phyloP scores from a whole-genome alignment of 2,329 filamentous ascomycete species.

The Colletotrichum destructivum region DNA sequence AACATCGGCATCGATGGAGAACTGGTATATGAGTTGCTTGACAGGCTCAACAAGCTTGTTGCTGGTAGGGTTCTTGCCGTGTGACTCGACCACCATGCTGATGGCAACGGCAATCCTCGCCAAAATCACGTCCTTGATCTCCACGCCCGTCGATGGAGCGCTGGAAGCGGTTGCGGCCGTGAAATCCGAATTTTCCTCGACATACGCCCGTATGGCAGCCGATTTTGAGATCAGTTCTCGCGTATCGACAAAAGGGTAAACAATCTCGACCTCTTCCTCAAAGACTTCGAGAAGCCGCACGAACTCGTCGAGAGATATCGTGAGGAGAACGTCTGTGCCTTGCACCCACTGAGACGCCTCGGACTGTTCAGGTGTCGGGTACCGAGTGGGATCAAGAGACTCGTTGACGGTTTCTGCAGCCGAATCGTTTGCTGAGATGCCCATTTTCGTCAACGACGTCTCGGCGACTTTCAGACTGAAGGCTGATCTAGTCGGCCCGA shows the following conservation, averaged over 20 bases:
- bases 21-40: constrained; percentile 42
- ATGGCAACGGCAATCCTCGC: constrained; percentile 53
- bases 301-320: constrained; percentile 45
- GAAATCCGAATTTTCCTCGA: constrained; percentile 37
- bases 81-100: constrained; percentile 51
- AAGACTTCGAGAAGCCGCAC: constrained; percentile 53
- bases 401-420: constrained; percentile 44
- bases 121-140: constrained; percentile 50
- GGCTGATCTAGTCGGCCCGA: constrained; percentile 54
- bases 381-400: constrained; percentile 45
- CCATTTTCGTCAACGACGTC: constrained; percentile 53
- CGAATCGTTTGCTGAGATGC: constrained; percentile 46
- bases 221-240: constrained; percentile 47
- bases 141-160: neutral
- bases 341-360: constrained; percentile 17
- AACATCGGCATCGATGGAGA: constrained; percentile 47
- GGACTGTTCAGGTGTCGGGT: constrained; percentile 25
- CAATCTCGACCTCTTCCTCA: constrained; percentile 56
- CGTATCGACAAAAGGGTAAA: constrained; percentile 54
- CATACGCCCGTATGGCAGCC: constrained; percentile 47
- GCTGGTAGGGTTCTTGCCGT: constrained; percentile 49
- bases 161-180: too few species aligned
- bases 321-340: constrained; percentile 30
- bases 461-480: constrained; percentile 55
- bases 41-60: constrained; percentile 50